Evolutionary conservation across 805 yeast genomes (phyloP).

Genomic region (Yarrowia keelungensis): DNA sequence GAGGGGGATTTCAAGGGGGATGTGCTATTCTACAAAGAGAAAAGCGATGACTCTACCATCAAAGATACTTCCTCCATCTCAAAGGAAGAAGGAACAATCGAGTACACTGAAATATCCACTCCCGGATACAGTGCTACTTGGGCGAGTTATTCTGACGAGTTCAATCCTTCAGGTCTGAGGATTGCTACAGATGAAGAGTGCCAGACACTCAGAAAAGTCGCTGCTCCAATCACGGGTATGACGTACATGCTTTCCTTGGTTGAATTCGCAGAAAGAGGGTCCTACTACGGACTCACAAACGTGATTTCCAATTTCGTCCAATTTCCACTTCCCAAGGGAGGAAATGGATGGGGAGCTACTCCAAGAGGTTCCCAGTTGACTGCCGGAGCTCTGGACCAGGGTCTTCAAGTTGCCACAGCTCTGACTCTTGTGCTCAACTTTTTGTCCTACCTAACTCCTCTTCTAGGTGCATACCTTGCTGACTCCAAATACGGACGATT

Average conservation of each 20-base stretch:
- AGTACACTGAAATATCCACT: background rate
- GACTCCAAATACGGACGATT: background rate
- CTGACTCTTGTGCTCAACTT: background rate
- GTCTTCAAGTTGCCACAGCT: constrained; percentile 2
- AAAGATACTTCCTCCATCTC: background rate
- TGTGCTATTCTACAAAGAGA: no score
- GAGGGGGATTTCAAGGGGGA: no score
- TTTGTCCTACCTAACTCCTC: background rate
- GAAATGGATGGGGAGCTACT: constrained; percentile 4
- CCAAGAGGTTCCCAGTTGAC: background rate
- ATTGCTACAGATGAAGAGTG: background rate
- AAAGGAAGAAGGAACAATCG: background rate
- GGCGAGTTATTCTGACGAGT: background rate
- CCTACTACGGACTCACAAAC: background rate
- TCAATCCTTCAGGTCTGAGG: background rate
- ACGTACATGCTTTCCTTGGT: background rate
- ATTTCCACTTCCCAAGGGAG: background rate
- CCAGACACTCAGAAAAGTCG: constrained; percentile 1
- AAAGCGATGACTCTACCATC: no score
- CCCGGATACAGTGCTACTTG: background rate
- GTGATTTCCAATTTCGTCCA: background rate
- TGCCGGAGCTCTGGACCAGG: background rate
- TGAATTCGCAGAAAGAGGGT: background rate
- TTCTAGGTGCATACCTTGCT: background rate
- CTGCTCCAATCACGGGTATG: background rate